Conservation (phyloP, 1,139 yeast genomes). For the Meyerozyma guilliermondii region DNA sequence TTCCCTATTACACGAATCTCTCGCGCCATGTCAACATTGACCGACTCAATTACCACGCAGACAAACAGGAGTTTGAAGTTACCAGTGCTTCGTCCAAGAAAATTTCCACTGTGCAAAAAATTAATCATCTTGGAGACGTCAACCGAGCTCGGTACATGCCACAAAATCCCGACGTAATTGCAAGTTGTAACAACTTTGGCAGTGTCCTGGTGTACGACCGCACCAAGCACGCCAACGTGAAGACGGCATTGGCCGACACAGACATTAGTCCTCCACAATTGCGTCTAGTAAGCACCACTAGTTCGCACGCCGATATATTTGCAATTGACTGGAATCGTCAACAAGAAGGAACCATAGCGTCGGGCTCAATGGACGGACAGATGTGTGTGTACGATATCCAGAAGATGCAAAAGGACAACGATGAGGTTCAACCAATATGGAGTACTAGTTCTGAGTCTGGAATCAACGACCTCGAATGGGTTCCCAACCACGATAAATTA, state of each 20-base stretch:
- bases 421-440: not conserved
- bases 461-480: constrained; percentile 60
- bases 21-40: constrained; percentile 28
- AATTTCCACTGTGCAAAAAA: constrained; percentile 31
- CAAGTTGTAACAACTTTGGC: constrained; percentile 38
- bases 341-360: constrained; percentile 28
- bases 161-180: constrained; percentile 41
- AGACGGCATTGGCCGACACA: constrained; percentile 11
- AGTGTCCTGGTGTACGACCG: constrained; percentile 44
- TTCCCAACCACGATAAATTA: constrained; percentile 52
- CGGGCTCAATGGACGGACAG: constrained; percentile 35
- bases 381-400: constrained; percentile 32
- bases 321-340: constrained; percentile 44
- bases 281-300: constrained; percentile 13
- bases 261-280: constrained; percentile 30
- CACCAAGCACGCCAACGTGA: constrained; percentile 41
- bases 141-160: constrained; percentile 39
- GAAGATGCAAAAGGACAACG: not conserved
- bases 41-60: constrained; percentile 32
- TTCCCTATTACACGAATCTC: constrained; percentile 30
- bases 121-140: constrained; percentile 43
- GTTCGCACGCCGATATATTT: constrained; percentile 25
- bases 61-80: constrained; percentile 39
- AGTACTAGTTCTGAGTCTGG: constrained; percentile 22
- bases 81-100: constrained; percentile 21